Evolutionary conservation across 192 early-diverging fungal genomes (phyloP), one percentile per base, ranked within the genome.

Genomic region (Lobosporangium transversale): DNA sequence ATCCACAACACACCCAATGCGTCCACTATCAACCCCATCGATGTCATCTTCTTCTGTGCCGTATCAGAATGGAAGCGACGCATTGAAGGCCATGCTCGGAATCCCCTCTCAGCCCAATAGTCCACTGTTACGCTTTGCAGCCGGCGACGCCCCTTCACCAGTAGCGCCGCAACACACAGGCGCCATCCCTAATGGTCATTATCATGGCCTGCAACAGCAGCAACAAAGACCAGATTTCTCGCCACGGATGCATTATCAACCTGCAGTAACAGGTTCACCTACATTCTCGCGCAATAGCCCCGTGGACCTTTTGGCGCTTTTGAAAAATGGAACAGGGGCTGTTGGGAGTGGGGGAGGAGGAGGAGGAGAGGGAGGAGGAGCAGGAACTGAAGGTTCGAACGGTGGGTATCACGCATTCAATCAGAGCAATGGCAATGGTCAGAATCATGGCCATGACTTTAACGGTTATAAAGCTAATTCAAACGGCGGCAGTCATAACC

Each of bases 281-380:
- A 14, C 37, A 40, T 7, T 40, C 14, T 40, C 37, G 37, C 8
- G 57, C 42, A 76, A 74, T 54, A 26, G 79, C 15, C 64, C 78
- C 15, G 78, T 81, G 52, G 80, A 85, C 32, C 68, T 87, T n/a
- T 78, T 85, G 51, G 81, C 83, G 9, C 58, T 87, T 20, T 79
- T 85, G 67, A 68, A 74, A 10, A 62, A 78, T n/a, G n/a, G 70
- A 66, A 70, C 5, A 51, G 80, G 14, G 24, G 24, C n/a, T n/a
- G n/a, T n/a, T 14, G 45, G 47, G 10, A 27, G 40, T 50, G 37
- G 17, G 12, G 51, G 49, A 3, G 36, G 37, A 10, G 37, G 37
- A 7, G 37, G 8, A 40, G 37, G 8, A 40, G 37, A 40, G 37
- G 14, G 50, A 32, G 62, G 62, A 53, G 35, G 52, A 9, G 60